A percentile compares a stretch with the other conserved stretches of the same genome.
Conservation (phyloP, 192 early-diverging fungal genomes). For the Rhizophagus clarus region DNA sequence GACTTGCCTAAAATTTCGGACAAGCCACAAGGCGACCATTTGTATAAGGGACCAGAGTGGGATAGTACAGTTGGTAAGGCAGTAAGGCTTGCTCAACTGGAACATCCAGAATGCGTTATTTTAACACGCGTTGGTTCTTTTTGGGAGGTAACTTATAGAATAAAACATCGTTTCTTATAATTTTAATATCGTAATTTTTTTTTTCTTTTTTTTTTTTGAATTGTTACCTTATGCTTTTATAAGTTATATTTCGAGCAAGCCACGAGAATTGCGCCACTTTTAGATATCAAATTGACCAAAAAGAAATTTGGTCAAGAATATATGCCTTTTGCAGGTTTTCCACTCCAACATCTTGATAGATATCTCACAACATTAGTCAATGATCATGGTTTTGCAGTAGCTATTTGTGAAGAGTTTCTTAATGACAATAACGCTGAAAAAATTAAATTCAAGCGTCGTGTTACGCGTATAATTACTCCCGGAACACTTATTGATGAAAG, state of each 20-base stretch:
- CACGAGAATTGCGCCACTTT: constrained; percentile 58
- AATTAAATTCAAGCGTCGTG: constrained; percentile 60
- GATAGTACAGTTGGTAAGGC: constrained; percentile 21
- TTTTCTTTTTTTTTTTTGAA: not conserved
- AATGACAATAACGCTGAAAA: constrained; percentile 42
- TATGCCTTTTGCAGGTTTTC: constrained; percentile 74
- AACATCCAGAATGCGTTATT: constrained; percentile 69
- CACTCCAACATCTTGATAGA: constrained; percentile 59
- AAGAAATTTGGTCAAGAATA: constrained; percentile 59
- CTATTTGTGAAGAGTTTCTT: constrained; percentile 70
- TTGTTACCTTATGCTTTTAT: not conserved
- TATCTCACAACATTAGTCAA: constrained; percentile 69
- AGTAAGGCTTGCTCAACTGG: constrained; percentile 55
- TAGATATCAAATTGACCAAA: constrained; percentile 71
- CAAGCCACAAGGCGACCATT: not conserved
- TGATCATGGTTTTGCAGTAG: constrained; percentile 59
- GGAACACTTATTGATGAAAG: constrained; percentile 84
- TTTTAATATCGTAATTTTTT: not conserved
- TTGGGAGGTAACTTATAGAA: constrained; percentile 60
- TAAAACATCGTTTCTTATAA: not conserved
- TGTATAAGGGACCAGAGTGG: constrained; percentile 11
- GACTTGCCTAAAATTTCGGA: not conserved
- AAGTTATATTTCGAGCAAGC: constrained; percentile 77
- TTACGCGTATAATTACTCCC: constrained; percentile 82
- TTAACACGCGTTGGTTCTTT: constrained; percentile 80